Conservation (phyloP, 352 stramenopile species). For the Globisporangium cederbergense region DNA sequence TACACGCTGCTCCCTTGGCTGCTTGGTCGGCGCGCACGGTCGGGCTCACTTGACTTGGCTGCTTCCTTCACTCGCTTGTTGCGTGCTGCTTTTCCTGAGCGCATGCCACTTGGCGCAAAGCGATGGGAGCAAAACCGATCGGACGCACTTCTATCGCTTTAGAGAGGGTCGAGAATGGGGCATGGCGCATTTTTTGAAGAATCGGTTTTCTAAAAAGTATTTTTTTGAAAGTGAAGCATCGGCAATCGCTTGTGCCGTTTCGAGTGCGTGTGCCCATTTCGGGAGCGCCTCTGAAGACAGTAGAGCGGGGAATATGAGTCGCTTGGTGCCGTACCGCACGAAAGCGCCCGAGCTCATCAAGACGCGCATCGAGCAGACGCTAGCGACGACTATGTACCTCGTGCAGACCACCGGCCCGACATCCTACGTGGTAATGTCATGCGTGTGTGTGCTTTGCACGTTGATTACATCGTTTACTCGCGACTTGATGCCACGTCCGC, state of each 20-base stretch:
- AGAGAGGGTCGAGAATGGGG: no score
- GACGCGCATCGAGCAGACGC: slow-evolving; percentile 62
- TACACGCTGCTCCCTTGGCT: not conserved
- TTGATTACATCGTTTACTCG: no score
- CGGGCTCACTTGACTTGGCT: not conserved
- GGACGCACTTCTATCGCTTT: not conserved
- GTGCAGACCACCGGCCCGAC: slow-evolving; percentile 76
- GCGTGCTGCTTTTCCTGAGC: slow-evolving; percentile 6
- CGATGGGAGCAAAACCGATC: slow-evolving; percentile 6
- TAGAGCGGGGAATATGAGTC: slow-evolving; percentile 28
- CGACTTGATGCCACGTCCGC: not conserved
- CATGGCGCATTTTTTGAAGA: no score
- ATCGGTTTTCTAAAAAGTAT: no score
- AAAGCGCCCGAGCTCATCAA: slow-evolving; percentile 50
- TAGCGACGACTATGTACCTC: slow-evolving; percentile 72
- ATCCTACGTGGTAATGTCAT: slow-evolving; percentile 54
- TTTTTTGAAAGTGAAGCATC: no score
- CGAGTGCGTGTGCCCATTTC: not conserved
- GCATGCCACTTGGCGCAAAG: slow-evolving; percentile 16
- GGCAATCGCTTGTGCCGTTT: no score
- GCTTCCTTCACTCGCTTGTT: not conserved
- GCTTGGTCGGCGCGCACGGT: not conserved
- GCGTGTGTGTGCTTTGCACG: not conserved
- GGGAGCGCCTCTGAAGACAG: no score
- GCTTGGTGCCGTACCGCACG: slow-evolving; percentile 54